Conservation (phyloP, 768 basidiomycete genomes). For the Pleurotus citrinopileatus region DNA sequence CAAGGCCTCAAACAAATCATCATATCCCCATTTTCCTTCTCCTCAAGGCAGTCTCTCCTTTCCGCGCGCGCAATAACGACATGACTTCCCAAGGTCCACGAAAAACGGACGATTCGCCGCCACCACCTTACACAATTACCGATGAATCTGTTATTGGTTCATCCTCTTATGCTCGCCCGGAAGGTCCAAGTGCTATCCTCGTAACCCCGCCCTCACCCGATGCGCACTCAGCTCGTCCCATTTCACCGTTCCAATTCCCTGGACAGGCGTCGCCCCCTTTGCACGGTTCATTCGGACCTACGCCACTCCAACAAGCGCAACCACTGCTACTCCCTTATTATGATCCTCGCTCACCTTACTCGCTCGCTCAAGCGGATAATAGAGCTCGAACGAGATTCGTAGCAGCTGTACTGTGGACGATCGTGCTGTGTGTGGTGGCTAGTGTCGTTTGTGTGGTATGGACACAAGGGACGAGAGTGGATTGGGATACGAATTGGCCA, state of each 20-base stretch:
- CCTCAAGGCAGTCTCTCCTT: background rate
- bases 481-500: constrained; percentile 17
- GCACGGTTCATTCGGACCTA: constrained; percentile 33
- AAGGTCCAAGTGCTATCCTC: background rate
- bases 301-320: constrained; percentile 33
- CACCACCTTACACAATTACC: constrained; percentile 4
- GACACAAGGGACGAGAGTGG: constrained; percentile 6
- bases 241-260: background rate
- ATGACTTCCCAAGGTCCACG: background rate
- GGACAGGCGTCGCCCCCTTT: background rate
- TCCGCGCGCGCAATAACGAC: background rate
- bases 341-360: constrained; percentile 28
- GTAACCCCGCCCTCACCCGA: constrained; percentile 5
- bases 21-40: background rate
- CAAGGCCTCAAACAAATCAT: no score
- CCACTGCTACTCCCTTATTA: constrained; percentile 36
- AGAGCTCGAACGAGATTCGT: constrained; percentile 38
- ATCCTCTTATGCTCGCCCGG: background rate
- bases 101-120: constrained; percentile 4
- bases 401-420: constrained; percentile 25
- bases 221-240: background rate
- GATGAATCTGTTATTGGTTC: background rate
- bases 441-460: constrained; percentile 13
- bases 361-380: constrained; percentile 27
- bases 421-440: constrained; percentile 24